Conservation (phyloP, 345 rosid species). For the Adansonia digitata region DNA sequence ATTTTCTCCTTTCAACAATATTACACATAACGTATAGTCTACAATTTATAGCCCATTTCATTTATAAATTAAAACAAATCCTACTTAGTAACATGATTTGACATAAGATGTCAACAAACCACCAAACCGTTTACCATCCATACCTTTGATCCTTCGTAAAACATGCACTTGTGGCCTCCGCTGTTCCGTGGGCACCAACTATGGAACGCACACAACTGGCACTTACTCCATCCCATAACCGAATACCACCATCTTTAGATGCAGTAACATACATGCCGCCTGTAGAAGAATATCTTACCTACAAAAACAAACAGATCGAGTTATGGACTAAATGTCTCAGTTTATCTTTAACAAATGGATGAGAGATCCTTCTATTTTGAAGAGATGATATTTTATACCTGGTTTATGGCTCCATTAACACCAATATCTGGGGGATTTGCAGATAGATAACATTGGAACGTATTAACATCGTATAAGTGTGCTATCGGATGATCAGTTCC, state of each 20-base stretch:
- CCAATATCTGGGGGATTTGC: slow-evolving; percentile 53
- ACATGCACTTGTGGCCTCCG: slow-evolving; percentile 65
- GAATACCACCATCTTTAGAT: slow-evolving; percentile 75
- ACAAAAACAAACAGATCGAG: slow-evolving; percentile 18
- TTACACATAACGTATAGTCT: neutral
- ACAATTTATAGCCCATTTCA: neutral
- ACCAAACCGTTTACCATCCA: neutral
- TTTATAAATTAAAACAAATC: neutral
- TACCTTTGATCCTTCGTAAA: slow-evolving; percentile 86
- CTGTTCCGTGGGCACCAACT: slow-evolving; percentile 61
- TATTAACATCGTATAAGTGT: slow-evolving; percentile 79
- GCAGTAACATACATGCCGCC: slow-evolving; percentile 80
- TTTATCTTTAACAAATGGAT: slow-evolving; percentile 1
- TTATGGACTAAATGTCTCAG: neutral
- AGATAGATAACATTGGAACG: slow-evolving; percentile 65
- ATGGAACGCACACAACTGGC: slow-evolving; percentile 64
- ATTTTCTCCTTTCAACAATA: neutral
- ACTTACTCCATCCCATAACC: slow-evolving; percentile 72
- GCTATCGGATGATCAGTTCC: slow-evolving; percentile 83
- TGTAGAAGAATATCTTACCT: slow-evolving; percentile 83
- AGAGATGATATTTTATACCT: slow-evolving; percentile 36
- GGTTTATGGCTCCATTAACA: slow-evolving; percentile 72
- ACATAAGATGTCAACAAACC: neutral
- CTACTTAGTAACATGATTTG: neutral
- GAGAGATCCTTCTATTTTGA: neutral